Base-by-base conservation (phyloP, 805 yeast species). In the Saccharomycopsis sp. region DNA sequence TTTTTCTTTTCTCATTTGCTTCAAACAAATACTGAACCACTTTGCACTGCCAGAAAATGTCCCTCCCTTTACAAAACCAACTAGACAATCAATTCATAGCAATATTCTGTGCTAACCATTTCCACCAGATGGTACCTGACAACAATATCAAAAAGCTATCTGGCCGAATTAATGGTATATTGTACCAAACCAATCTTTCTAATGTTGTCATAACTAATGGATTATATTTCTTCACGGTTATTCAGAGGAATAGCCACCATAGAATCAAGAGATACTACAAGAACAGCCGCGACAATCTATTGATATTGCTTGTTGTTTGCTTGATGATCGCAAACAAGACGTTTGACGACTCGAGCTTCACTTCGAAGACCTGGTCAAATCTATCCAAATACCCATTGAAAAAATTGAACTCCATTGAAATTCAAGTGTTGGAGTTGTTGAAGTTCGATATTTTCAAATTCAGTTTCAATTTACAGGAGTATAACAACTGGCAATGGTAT, bases 321-420 rank as follows among this genome's bases (percentile, higher is more conserved):
- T 45, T 59, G 45, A 59, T 60, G 59, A 38, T 53, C 66, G 56
- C 61, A 59, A 72, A 73, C 56, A 73, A 73, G 55, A 59, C 68
- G 19, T 63, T 59, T 47, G 74, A 73, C 54, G 79, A 73, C 51
- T 74, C 69, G 41, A 66, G 71, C 34, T 73, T 71, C 49, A 71
- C 77, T 2, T 59, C 70, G 52, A 71, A 71, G 51, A 73, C 78
- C 20, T 70, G 79, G 79, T 59, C 56, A 16, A 23, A 56, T 55
- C 33, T 68, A 59, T 45, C 65, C 62, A 49, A 49, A 20, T 42
- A 38, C 38, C 47, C 50, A 6, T 36, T 49, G 17, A 46, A 49
- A 22, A 49, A 45, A 19, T 26, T 49, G 22, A 45, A 45, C 40
- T 11, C 26, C n/a, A 32, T 49, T 34, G 52, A 49, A 24, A 24